A percentile compares a stretch with the other conserved stretches of the same genome.
Conservation (phyloP, 352 stramenopile genomes). For the Albugo candida region DNA sequence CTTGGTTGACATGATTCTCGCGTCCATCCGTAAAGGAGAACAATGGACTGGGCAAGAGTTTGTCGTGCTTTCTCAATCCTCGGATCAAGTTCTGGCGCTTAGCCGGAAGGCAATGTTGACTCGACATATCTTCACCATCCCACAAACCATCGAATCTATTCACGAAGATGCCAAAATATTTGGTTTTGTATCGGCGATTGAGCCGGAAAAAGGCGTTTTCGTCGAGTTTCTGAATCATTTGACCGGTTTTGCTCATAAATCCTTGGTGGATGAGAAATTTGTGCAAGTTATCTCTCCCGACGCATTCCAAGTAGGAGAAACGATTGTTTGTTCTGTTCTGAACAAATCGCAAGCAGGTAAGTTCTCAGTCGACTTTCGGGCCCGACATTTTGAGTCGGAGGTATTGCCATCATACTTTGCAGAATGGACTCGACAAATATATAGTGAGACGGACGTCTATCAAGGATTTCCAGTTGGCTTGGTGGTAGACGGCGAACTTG, state of each 20-base stretch:
- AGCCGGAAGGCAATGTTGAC: constrained; percentile 71
- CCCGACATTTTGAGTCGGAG: constrained; percentile 2
- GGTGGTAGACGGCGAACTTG: constrained; percentile 64
- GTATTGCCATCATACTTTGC: too few species aligned
- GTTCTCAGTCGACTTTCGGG: constrained; percentile 58
- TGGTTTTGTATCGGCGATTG: constrained; percentile 64
- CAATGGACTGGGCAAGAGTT: constrained; percentile 24
- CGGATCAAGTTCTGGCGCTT: constrained; percentile 48
- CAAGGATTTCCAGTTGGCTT: constrained; percentile 20
- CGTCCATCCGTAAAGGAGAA: constrained; percentile 24
- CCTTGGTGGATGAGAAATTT: constrained; percentile 57
- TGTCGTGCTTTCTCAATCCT: constrained; percentile 47
- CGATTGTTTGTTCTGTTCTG: constrained; percentile 55
- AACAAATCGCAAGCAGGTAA: constrained; percentile 43
- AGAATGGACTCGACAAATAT: too few species aligned
- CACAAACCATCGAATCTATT: constrained; percentile 19
- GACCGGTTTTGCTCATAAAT: constrained; percentile 58
- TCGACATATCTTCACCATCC: constrained; percentile 22
- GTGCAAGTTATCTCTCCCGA: constrained; percentile 41
- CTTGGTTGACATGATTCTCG: constrained; percentile 52
- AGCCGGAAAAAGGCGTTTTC: constrained; percentile 59
- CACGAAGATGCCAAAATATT: constrained; percentile 12
- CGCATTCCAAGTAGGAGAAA: constrained; percentile 75
- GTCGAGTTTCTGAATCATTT: constrained; percentile 79
- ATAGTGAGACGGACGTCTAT: not conserved